These are phyloP conservation scores for Periconia sp. DNA, from an alignment of 2,329 filamentous ascomycete genomes.

Conservation along the genomic window DNA sequence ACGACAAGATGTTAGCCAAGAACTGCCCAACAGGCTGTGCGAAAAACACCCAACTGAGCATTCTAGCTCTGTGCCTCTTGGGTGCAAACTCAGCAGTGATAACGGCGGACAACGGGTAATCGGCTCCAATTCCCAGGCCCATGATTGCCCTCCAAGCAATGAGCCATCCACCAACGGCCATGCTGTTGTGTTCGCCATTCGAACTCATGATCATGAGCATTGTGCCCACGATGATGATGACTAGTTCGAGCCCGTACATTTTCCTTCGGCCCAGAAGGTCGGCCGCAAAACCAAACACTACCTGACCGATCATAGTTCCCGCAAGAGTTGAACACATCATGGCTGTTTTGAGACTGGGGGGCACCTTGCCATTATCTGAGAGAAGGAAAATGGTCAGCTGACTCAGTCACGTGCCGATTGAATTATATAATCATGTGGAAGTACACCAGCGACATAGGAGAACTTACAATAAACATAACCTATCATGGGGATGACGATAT, in stretches of 20 bases:
- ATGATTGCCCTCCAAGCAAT: constrained; percentile 44
- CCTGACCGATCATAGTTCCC: constrained; percentile 42
- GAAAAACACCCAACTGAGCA: constrained; percentile 46
- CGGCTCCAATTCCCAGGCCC: constrained; percentile 44
- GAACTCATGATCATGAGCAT: constrained; percentile 44
- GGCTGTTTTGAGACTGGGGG: constrained; percentile 32
- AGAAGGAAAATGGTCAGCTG: too few relatives aligned
- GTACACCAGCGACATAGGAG: constrained; percentile 18
- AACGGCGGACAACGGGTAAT: constrained; percentile 42
- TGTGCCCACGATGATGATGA: constrained; percentile 45
- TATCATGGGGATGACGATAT: constrained; percentile 44
- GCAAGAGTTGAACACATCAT: constrained; percentile 43
- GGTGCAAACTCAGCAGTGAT: constrained; percentile 46
- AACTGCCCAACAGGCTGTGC: constrained; percentile 47
- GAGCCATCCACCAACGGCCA: constrained; percentile 43
- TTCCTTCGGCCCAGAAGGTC: constrained; percentile 42
- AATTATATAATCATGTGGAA: constrained; percentile 8
- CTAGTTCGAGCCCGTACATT: constrained; percentile 45
- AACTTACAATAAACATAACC: constrained; percentile 43
- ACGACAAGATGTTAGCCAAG: constrained; percentile 32
- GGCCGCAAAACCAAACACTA: constrained; percentile 43
- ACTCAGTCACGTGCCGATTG: too few relatives aligned
- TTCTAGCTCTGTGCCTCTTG: constrained; percentile 39
- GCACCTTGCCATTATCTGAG: too few relatives aligned
- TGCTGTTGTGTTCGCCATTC: constrained; percentile 35